Conservation (phyloP, 176 grass and related monocot species). For the Hordeum marinum region DNA sequence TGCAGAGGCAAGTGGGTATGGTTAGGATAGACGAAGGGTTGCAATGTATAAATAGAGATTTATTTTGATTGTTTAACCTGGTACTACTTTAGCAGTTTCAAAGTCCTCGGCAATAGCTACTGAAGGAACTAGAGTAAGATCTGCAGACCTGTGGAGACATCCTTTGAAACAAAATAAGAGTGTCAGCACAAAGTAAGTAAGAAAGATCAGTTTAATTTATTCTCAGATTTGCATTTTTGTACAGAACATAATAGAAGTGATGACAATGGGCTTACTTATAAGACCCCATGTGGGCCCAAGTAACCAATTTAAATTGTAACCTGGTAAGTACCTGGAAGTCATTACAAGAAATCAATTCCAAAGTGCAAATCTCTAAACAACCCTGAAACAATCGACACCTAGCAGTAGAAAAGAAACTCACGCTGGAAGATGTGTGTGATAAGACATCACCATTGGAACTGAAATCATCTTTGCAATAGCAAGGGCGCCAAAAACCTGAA, state of each 20-base stretch:
- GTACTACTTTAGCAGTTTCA: slow-evolving; percentile 71
- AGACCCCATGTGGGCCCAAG: slow-evolving; percentile 86
- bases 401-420: slow-evolving; percentile 33
- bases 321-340: slow-evolving; percentile 73
- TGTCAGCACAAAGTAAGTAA: slow-evolving; percentile 18
- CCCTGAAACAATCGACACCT: background rate
- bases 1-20: slow-evolving; percentile 24
- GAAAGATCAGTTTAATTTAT: background rate
- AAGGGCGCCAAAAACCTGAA: slow-evolving; percentile 88
- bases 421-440: slow-evolving; percentile 97
- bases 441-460: slow-evolving; percentile 93
- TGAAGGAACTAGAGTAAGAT: slow-evolving; percentile 93
- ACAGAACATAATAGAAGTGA: slow-evolving; percentile 8
- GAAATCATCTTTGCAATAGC: slow-evolving; percentile 87
- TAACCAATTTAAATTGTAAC: slow-evolving; percentile 97
- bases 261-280: slow-evolving; percentile 64
- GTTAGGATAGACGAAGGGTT: slow-evolving; percentile 23
- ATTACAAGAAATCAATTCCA: slow-evolving; percentile 26
- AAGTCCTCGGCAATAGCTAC: slow-evolving; percentile 86
- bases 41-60: slow-evolving; percentile 7
- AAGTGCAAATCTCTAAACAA: slow-evolving; percentile 9
- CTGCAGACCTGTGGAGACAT: slow-evolving; percentile 83
- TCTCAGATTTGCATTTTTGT: background rate
- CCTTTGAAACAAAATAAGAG: slow-evolving; percentile 48
- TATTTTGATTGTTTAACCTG: slow-evolving; percentile 47